Base-by-base conservation (phyloP, 495 filamentous ascomycete species). In the Hyaloscypha hepaticicola region DNA sequence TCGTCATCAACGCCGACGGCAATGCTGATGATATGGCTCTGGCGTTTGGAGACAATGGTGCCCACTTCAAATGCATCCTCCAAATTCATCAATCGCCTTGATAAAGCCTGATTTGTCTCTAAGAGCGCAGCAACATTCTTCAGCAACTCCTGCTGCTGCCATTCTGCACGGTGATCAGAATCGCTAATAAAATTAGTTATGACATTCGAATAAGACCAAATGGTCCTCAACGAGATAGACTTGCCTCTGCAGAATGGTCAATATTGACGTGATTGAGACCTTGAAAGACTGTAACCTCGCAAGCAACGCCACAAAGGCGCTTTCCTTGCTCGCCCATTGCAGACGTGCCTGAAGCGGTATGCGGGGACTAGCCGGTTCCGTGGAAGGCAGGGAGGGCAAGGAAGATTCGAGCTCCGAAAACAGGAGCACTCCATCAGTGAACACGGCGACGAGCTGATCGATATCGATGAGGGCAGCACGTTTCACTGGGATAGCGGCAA, bases 221-320 rank as follows among this genome's bases (percentile, higher is more conserved):
- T 21, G 16, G 25, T 29, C 3, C n/a, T 38, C 14, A 50, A 49
- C 28, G 24, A 49, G 25, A 22, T 5, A 27, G 25, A 59, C 58
- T 60, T 60, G 28, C 58, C 34, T 49, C 16, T 60, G 58, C 12
- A 60, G 34, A 28, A 60, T 60, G 3, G 16, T 60, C n/a, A 60
- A 28, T 22, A 60, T 60, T 22, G 28, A 50, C 2, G 58, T 25
- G 22, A 60, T 26, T 5, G 58, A 60, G 24, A 12, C 21, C 22
- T 60, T 60, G 45, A 60, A 60, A 7, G 7, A 12, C 58, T 60
- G 34, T 19, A 60, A 27, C n/a, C 58, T 48, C 5, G 34, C 25
- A 16, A 60, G 21, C 22, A 60, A n/a, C 26, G 58, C 19, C 22
- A 21, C 25, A 8, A 58, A 45, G 21, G 29, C 22, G 14, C 56